Conservation (phyloP, 2,329 filamentous ascomycete species). For the Venturia aucupariae region DNA sequence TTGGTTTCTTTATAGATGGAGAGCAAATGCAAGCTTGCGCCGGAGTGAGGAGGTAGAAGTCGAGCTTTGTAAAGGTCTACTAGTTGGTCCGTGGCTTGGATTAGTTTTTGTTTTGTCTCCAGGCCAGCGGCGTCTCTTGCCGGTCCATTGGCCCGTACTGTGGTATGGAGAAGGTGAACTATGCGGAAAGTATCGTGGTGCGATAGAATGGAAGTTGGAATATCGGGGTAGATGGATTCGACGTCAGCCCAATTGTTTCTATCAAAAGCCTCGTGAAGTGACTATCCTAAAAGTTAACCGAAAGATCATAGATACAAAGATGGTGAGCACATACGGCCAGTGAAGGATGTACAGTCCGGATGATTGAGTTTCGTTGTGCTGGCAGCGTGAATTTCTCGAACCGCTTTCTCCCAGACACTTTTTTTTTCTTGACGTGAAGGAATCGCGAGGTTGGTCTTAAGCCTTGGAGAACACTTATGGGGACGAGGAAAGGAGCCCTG, state of each 20-base stretch:
- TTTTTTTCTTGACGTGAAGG: neutral
- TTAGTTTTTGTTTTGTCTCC: constrained; percentile 1
- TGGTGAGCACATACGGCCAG: neutral
- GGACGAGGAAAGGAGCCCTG: constrained; percentile 8
- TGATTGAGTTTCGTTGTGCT: neutral
- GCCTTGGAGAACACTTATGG: neutral
- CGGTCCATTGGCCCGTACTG: neutral
- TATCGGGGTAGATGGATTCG: neutral
- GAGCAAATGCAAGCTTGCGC: constrained; percentile 38
- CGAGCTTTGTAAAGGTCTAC: neutral
- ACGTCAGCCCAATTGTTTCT: neutral
- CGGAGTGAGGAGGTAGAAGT: constrained; percentile 24
- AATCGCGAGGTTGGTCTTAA: neutral
- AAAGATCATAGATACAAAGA: neutral
- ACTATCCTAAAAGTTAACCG: neutral
- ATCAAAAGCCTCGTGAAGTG: neutral
- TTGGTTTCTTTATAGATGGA: constrained; percentile 37
- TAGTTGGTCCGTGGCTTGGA: neutral
- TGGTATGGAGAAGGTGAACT: constrained; percentile 28
- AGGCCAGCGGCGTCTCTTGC: constrained; percentile 11
- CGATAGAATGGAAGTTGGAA: neutral
- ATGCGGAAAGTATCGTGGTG: constrained; percentile 23
- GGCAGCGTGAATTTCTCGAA: neutral
- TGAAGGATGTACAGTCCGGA: neutral
- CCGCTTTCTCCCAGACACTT: neutral